phyloP scores from a whole-genome alignment of 345 rosid genomes.

The Salix dunnii region DNA sequence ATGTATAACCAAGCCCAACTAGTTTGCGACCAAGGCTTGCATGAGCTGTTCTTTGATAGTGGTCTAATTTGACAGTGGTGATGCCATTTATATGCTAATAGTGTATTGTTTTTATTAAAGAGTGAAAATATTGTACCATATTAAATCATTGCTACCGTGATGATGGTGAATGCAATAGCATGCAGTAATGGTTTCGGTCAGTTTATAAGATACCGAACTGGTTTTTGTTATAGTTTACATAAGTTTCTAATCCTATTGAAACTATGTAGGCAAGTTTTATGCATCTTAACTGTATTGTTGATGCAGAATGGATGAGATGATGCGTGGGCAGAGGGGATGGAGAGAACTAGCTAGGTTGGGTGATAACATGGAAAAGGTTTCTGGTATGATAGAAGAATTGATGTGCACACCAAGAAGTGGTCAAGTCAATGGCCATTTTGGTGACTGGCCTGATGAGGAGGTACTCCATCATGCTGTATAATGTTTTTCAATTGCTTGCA shows the following conservation, averaged over 20 bases:
- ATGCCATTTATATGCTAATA: neutral
- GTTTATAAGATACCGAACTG: neutral
- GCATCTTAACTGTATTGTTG: neutral
- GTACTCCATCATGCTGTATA: constrained; percentile 24
- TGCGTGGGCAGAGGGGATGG: constrained; percentile 97
- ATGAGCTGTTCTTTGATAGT: neutral
- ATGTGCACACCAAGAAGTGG: constrained; percentile 77
- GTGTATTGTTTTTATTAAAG: neutral
- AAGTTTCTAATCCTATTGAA: neutral
- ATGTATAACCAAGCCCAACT: neutral
- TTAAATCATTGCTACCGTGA: neutral
- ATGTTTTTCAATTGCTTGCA: neutral
- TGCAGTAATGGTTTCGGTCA: neutral
- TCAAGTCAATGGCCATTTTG: constrained; percentile 37
- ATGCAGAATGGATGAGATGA: constrained; percentile 96
- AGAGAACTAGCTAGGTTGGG: constrained; percentile 79
- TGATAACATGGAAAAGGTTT: constrained; percentile 70
- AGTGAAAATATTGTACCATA: neutral
- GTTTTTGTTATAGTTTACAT: neutral
- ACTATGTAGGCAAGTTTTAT: neutral
- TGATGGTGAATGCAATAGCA: neutral
- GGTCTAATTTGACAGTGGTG: neutral
- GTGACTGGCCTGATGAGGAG: constrained; percentile 60
- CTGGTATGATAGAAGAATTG: constrained; percentile 82
- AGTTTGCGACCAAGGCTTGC: neutral